phyloP scores from a whole-genome alignment of 768 basidiomycete genomes.

The Pulveroboletus ravenelii region DNA sequence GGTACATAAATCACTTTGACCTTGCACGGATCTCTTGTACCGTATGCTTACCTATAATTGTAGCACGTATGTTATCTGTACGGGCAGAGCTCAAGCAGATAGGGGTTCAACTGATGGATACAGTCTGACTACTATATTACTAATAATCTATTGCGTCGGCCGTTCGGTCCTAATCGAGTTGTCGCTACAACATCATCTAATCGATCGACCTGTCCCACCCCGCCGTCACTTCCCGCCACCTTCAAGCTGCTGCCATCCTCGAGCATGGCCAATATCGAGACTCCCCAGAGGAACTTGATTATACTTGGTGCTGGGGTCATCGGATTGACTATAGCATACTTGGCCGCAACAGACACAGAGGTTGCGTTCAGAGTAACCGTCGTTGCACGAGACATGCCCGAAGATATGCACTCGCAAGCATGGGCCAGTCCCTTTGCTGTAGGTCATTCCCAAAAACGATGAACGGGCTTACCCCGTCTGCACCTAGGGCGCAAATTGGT shows the following conservation, averaged over 20 bases:
- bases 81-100: too few species aligned
- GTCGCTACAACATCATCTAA: neutral
- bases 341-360: conserved; percentile 22
- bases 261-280: conserved; percentile 12
- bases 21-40: too few species aligned
- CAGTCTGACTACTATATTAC: too few species aligned
- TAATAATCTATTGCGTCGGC: too few species aligned
- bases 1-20: too few species aligned
- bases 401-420: conserved; percentile 37
- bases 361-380: conserved; percentile 23
- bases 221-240: neutral
- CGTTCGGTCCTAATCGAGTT: too few species aligned
- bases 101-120: too few species aligned
- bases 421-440: conserved; percentile 53
- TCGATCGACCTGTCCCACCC: neutral
- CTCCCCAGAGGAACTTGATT: conserved; percentile 19
- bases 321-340: conserved; percentile 36
- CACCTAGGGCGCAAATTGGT: conserved; percentile 44
- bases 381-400: conserved; percentile 36
- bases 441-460: conserved; percentile 8
- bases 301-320: conserved; percentile 39
- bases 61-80: too few species aligned
- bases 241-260: neutral
- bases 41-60: too few species aligned
- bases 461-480: neutral